phyloP scores from a whole-genome alignment of 2,329 filamentous ascomycete genomes.

The Ophioceras dolichostomum region DNA sequence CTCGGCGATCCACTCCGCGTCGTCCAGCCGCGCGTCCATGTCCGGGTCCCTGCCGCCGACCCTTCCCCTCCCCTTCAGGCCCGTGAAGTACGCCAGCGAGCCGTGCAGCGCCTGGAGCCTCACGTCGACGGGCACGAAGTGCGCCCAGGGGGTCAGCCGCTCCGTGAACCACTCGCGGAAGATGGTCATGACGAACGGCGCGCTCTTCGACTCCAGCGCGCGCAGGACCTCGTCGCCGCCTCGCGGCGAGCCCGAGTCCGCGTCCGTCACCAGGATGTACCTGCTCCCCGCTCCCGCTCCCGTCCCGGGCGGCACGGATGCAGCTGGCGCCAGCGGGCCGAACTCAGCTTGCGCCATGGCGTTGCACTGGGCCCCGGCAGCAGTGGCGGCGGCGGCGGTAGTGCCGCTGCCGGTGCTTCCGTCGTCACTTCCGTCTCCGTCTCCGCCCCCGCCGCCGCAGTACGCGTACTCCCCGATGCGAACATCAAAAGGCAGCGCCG shows the following conservation, averaged over 20 bases:
- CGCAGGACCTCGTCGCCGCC: conserved; percentile 28
- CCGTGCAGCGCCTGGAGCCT: conserved; percentile 63
- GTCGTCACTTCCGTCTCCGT: conserved; percentile 26
- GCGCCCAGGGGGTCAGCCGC: conserved; percentile 61
- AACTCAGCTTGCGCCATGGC: background rate
- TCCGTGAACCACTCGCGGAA: conserved; percentile 74
- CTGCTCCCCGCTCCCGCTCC: conserved; percentile 56
- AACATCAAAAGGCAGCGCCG: conserved; percentile 39
- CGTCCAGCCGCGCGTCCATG: conserved; percentile 34
- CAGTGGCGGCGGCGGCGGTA: conserved; percentile 27
- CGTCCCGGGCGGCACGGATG: conserved; percentile 32
- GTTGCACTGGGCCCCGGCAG: background rate
- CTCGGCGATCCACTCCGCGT: conserved; percentile 54
- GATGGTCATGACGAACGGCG: conserved; percentile 60
- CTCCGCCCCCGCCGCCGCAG: conserved; percentile 43
- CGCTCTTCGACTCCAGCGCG: conserved; percentile 50
- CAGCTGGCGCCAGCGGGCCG: conserved; percentile 34
- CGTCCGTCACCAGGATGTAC: conserved; percentile 63
- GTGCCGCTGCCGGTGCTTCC: conserved; percentile 17
- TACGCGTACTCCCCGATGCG: conserved; percentile 45
- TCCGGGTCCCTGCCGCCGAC: conserved; percentile 32
- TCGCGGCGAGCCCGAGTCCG: conserved; percentile 52
- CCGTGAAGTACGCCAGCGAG: conserved; percentile 62
- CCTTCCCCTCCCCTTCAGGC: conserved; percentile 31
- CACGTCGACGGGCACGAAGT: conserved; percentile 68